A percentile compares a stretch with the other conserved stretches of the same genome.
Conservation (phyloP, 2,329 filamentous ascomycete genomes). For the Orbilia quercus region DNA sequence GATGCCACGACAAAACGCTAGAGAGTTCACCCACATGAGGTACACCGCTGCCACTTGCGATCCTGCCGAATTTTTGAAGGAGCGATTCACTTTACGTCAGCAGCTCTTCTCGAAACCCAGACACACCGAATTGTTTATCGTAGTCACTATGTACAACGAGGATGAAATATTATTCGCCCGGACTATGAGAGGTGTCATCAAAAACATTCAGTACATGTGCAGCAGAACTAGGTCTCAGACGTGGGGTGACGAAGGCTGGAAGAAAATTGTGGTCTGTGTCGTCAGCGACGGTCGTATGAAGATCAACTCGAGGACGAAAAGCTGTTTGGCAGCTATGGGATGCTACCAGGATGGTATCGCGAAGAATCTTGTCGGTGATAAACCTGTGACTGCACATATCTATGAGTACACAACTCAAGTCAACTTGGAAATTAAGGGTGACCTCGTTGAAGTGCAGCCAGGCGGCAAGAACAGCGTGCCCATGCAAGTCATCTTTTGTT, state of each 20-base stretch:
- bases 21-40: constrained; percentile 71
- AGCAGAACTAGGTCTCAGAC: constrained; percentile 92
- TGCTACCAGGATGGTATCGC: constrained; percentile 98
- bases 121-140: constrained; percentile 78
- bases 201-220: constrained; percentile 99
- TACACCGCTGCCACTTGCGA: constrained; percentile 79
- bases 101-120: constrained; percentile 75
- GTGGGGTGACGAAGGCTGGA: constrained; percentile 98
- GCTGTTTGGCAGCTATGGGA: constrained; percentile 89
- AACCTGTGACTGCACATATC: constrained; percentile 96
- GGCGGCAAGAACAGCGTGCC: constrained; percentile 76
- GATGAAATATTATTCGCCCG: constrained; percentile 95
- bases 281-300: constrained; percentile 97
- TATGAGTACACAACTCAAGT: constrained; percentile 95
- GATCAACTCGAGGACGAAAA: constrained; percentile 91
- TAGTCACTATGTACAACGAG: constrained; percentile 91
- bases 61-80: constrained; percentile 73
- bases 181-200: constrained; percentile 96
- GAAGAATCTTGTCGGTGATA: constrained; percentile 95
- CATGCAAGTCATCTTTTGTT: constrained; percentile 95
- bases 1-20: constrained; percentile 79
- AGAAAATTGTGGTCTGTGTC: constrained; percentile 98
- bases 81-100: constrained; percentile 76
- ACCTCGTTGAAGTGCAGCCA: constrained; percentile 83
- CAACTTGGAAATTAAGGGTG: constrained; percentile 87